These are phyloP conservation scores for Aspergillus amoenus DNA, from an alignment of 2,329 filamentous ascomycete species.

Conservation along the genomic window DNA sequence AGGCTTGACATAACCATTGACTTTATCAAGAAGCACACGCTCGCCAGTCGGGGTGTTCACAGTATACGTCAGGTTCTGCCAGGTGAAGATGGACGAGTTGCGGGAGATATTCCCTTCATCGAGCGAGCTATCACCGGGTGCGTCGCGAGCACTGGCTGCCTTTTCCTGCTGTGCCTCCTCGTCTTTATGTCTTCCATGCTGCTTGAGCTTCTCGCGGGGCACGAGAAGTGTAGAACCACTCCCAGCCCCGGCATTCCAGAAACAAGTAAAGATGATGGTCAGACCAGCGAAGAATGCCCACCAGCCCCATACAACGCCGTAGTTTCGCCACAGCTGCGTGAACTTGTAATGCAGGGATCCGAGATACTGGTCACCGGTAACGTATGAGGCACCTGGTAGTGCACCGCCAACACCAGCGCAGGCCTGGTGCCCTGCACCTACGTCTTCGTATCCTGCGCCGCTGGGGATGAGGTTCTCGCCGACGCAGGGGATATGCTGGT, in stretches of 20 bases:
- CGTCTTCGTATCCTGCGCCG: slow-evolving; percentile 32
- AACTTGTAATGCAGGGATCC: slow-evolving; percentile 54
- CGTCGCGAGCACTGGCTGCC: slow-evolving; percentile 19
- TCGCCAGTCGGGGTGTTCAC: slow-evolving; percentile 60
- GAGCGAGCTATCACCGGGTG: slow-evolving; percentile 42
- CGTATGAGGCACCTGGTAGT: slow-evolving; percentile 45
- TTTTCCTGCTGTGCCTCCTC: slow-evolving; percentile 48
- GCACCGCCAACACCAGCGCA: slow-evolving; percentile 59
- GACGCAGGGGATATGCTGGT: slow-evolving; percentile 36
- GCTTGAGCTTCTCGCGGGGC: slow-evolving; percentile 58
- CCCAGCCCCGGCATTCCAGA: slow-evolving; percentile 57
- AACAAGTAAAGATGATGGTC: slow-evolving; percentile 58
- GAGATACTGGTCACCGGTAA: slow-evolving; percentile 62
- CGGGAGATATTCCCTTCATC: slow-evolving; percentile 37
- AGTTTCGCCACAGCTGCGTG: slow-evolving; percentile 58
- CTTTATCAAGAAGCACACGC: slow-evolving; percentile 61
- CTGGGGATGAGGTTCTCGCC: slow-evolving; percentile 35
- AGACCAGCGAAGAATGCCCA: slow-evolving; percentile 60
- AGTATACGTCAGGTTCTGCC: slow-evolving; percentile 70
- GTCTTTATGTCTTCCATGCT: slow-evolving; percentile 40
- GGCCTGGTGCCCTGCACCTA: slow-evolving; percentile 19
- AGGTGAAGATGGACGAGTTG: slow-evolving; percentile 70
- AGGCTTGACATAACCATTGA: slow-evolving; percentile 75
- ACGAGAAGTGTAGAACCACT: slow-evolving; percentile 58
- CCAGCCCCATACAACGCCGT: slow-evolving; percentile 63